phyloP scores from a whole-genome alignment of 2,329 filamentous ascomycete species.

The Diaporthe ampelina region DNA sequence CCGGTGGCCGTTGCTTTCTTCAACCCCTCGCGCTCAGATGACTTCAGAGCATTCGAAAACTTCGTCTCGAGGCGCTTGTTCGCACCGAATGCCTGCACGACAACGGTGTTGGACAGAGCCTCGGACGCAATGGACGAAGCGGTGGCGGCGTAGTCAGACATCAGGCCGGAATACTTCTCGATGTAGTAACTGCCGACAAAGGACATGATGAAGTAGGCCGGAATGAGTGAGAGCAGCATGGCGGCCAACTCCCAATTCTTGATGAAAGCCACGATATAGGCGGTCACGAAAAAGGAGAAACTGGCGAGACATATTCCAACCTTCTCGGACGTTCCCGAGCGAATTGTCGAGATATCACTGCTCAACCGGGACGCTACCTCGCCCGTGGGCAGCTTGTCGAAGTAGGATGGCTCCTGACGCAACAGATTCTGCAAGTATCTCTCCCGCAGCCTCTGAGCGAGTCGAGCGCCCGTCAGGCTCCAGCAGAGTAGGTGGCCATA shows the following conservation, averaged over 20 bases:
- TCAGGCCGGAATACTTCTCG: slow-evolving; percentile 64
- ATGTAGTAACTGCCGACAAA: slow-evolving; percentile 70
- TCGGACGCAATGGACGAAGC: slow-evolving; percentile 76
- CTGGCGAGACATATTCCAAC: slow-evolving; percentile 75
- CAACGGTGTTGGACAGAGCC: slow-evolving; percentile 69
- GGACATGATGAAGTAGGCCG: slow-evolving; percentile 73
- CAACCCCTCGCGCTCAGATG: slow-evolving; percentile 56
- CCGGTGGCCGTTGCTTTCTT: slow-evolving; percentile 70
- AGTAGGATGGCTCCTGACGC: slow-evolving; percentile 73
- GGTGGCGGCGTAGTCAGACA: slow-evolving; percentile 68
- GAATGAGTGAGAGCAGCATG: slow-evolving; percentile 74
- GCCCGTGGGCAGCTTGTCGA: slow-evolving; percentile 73
- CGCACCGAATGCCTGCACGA: slow-evolving; percentile 77
- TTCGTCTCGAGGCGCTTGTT: slow-evolving; percentile 70
- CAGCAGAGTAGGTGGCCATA: slow-evolving; percentile 76
- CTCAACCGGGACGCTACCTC: slow-evolving; percentile 77
- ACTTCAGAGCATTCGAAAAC: slow-evolving; percentile 55
- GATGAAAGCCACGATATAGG: slow-evolving; percentile 77
- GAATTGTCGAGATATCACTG: slow-evolving; percentile 76
- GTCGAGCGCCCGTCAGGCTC: slow-evolving; percentile 73
- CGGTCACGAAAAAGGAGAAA: slow-evolving; percentile 76
- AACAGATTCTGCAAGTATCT: slow-evolving; percentile 72
- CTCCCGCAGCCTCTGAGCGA: slow-evolving; percentile 74
- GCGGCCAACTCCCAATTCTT: slow-evolving; percentile 73
- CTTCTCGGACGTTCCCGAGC: slow-evolving; percentile 79